Evolutionary conservation across 352 stramenopile species (phyloP).

Genomic region (Globisporangium middletonii): DNA sequence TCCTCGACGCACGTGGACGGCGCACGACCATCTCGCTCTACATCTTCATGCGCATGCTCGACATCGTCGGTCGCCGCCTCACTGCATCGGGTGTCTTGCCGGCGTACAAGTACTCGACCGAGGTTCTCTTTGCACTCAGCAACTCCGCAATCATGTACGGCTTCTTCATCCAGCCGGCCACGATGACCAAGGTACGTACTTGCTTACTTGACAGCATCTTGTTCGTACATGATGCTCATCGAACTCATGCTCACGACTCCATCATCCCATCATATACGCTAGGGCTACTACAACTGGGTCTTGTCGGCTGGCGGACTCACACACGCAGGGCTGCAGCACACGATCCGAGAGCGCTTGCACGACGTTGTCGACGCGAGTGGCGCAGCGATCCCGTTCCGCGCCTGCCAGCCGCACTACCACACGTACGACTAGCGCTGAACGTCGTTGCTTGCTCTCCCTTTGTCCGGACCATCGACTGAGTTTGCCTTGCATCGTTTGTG

Average conservation of each 20-base stretch:
- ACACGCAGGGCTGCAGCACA: slow-evolving; percentile 67
- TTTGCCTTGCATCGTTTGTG: no score
- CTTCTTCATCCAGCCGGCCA: slow-evolving; percentile 58
- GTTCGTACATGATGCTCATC: not conserved
- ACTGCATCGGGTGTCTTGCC: slow-evolving; percentile 43
- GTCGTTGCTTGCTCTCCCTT: no score
- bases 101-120: slow-evolving; percentile 57
- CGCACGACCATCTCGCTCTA: slow-evolving; percentile 77
- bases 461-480: no score
- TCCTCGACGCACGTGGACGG: slow-evolving; percentile 59
- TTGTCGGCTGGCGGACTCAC: slow-evolving; percentile 61
- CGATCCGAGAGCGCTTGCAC: slow-evolving; percentile 46
- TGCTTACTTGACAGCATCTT: not conserved
- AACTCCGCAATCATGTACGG: slow-evolving; percentile 81
- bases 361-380: slow-evolving; percentile 37
- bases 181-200: slow-evolving; percentile 57
- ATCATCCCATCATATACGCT: not conserved
- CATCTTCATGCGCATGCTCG: slow-evolving; percentile 82
- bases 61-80: slow-evolving; percentile 72
- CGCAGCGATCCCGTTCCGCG: slow-evolving; percentile 44
- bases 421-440: slow-evolving; percentile 14
- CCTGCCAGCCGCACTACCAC: slow-evolving; percentile 86
- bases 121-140: slow-evolving; percentile 66
- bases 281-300: slow-evolving; percentile 86
- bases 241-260: not conserved